phyloP scores from a whole-genome alignment of 192 early-diverging fungal species.

The Coemansia umbellata region DNA sequence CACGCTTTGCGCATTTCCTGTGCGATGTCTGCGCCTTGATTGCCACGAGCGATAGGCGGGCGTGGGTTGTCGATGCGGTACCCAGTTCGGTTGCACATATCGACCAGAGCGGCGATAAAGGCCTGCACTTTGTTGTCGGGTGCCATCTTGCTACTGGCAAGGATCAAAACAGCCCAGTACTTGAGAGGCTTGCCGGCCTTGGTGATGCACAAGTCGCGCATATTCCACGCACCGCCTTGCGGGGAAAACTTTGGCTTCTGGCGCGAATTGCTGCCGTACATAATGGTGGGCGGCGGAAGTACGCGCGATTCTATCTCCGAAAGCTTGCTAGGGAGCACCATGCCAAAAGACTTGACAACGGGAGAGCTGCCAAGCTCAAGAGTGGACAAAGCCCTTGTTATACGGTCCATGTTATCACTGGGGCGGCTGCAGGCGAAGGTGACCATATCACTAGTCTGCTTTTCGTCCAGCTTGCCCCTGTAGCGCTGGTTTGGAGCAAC shows the following conservation, averaged over 20 bases:
- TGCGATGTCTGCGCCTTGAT: constrained; percentile 64
- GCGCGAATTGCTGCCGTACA: constrained; percentile 54
- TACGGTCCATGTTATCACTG: constrained; percentile 77
- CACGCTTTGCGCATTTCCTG: constrained; percentile 67
- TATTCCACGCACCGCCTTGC: constrained; percentile 81
- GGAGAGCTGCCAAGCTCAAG: constrained; percentile 65
- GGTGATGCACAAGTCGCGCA: constrained; percentile 74
- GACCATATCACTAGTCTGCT: constrained; percentile 93
- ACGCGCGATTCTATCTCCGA: constrained; percentile 70
- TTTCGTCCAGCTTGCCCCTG: constrained; percentile 76
- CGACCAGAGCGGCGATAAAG: constrained; percentile 72
- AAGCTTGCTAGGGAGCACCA: constrained; percentile 65
- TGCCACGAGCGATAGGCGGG: constrained; percentile 49
- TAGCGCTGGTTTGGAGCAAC: constrained; percentile 81
- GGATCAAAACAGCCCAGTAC: constrained; percentile 81
- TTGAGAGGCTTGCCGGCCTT: constrained; percentile 63
- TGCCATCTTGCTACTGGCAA: constrained; percentile 57
- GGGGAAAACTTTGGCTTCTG: constrained; percentile 53
- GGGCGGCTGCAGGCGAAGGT: constrained; percentile 86
- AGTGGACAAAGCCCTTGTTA: constrained; percentile 62
- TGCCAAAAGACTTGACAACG: constrained; percentile 72
- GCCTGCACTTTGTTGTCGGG: constrained; percentile 55
- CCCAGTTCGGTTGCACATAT: constrained; percentile 69
- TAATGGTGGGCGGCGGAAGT: constrained; percentile 73
- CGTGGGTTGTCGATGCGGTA: constrained; percentile 54